These are phyloP conservation scores for Dothiorella sarmentorum DNA, from an alignment of 2,329 filamentous ascomycete genomes.

Conservation along the genomic window DNA sequence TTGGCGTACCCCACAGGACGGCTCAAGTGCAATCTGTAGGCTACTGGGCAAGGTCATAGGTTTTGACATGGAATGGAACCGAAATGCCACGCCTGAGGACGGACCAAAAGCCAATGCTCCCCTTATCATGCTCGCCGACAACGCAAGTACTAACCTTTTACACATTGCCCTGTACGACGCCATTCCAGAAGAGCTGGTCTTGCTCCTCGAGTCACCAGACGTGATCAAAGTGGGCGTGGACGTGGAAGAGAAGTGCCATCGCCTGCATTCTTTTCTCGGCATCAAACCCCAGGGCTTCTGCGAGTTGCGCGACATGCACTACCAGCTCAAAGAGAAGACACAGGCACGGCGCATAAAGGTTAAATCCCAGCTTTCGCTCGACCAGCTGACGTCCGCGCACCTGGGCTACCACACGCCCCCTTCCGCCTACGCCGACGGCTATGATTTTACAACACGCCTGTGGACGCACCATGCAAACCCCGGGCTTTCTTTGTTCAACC, in stretches of 20 bases:
- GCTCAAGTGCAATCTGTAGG: no score
- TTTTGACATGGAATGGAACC: slow-evolving; percentile 84
- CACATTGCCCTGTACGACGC: slow-evolving; percentile 59
- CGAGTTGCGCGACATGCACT: slow-evolving; percentile 54
- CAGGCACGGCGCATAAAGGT: no score
- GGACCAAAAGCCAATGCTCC: slow-evolving; percentile 68
- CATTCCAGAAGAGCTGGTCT: slow-evolving; percentile 66
- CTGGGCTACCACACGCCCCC: no score
- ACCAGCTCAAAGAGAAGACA: not conserved
- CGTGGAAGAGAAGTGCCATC: slow-evolving; percentile 63
- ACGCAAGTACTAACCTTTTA: slow-evolving; percentile 73
- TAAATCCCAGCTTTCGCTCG: not conserved
- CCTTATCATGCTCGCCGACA: slow-evolving; percentile 76
- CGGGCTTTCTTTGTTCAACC: no score
- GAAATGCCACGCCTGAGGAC: slow-evolving; percentile 43
- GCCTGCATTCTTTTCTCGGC: slow-evolving; percentile 64
- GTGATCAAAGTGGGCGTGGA: slow-evolving; percentile 75
- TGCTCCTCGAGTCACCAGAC: slow-evolving; percentile 66
- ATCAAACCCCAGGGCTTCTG: slow-evolving; percentile 66
- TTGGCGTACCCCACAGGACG: no score
- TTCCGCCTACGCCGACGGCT: no score
- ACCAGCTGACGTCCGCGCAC: not conserved
- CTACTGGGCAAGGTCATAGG: slow-evolving; percentile 62
- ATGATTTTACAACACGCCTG: no score
- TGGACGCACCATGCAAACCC: no score